These are phyloP conservation scores for Spongiforma sp. DNA, from an alignment of 1,284 basidiomycete species.

Conservation along the genomic window DNA sequence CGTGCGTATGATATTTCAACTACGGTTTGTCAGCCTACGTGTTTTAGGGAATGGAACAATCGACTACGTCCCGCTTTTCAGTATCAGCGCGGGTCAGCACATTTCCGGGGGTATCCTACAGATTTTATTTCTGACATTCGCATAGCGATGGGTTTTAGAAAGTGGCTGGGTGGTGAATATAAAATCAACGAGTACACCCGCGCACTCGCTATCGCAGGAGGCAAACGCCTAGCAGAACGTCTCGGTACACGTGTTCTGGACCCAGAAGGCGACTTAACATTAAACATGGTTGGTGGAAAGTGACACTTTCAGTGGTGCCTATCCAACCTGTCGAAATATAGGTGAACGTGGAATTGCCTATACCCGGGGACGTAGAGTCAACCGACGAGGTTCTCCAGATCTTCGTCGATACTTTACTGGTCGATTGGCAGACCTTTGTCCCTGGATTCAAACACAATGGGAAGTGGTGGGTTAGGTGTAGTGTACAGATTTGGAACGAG, in stretches of 20 bases:
- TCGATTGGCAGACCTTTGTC: constrained; percentile 45
- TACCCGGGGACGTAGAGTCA: constrained; percentile 44
- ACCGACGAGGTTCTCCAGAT: constrained; percentile 38
- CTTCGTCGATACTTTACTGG: constrained; percentile 45
- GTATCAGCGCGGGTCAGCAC: constrained; percentile 56
- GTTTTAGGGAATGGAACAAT: constrained; percentile 74
- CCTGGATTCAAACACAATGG: constrained; percentile 58
- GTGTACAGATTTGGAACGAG: constrained; percentile 78
- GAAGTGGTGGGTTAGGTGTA: constrained; percentile 74
- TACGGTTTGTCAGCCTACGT: constrained; percentile 8
- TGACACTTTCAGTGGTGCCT: background rate
- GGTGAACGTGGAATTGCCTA: constrained; percentile 61
- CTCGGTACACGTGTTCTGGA: constrained; percentile 73
- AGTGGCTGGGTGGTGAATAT: constrained; percentile 84
- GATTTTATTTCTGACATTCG: constrained; percentile 26
- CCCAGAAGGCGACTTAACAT: constrained; percentile 64
- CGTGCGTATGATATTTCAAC: constrained; percentile 44
- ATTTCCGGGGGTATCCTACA: background rate
- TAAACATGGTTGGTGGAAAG: constrained; percentile 69
- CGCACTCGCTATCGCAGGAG: constrained; percentile 75
- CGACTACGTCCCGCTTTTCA: constrained; percentile 61
- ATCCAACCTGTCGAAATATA: constrained; percentile 3
- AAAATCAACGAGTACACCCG: constrained; percentile 81
- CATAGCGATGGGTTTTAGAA: constrained; percentile 76
- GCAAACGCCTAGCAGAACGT: constrained; percentile 64